A percentile compares a stretch with the other conserved stretches of the same genome.
These are phyloP conservation scores for Hypoxylon sp. DNA, from an alignment of 2,329 filamentous ascomycete species.

Conservation along the genomic window DNA sequence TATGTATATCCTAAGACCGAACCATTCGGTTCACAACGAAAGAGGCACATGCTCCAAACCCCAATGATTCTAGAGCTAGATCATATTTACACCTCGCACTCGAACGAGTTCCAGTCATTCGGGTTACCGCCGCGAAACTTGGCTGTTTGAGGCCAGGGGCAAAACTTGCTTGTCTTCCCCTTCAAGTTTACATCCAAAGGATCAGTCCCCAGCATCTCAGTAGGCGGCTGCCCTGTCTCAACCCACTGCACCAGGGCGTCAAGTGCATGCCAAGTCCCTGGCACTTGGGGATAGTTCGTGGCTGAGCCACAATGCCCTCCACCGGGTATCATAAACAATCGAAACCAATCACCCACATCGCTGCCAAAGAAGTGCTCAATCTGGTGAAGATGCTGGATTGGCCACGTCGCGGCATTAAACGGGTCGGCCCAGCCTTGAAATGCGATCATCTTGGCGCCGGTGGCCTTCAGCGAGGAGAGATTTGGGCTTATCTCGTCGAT, in stretches of 20 bases:
- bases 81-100: constrained; percentile 15
- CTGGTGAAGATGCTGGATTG: constrained; percentile 55
- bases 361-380: constrained; percentile 46
- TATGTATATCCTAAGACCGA: no score
- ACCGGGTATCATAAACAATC: constrained; percentile 57
- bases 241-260: constrained; percentile 54
- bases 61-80: background rate
- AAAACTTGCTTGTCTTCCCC: constrained; percentile 50
- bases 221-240: constrained; percentile 50
- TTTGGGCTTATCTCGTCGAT: constrained; percentile 56
- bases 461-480: constrained; percentile 46
- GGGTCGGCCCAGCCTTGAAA: constrained; percentile 57
- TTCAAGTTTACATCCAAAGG: constrained; percentile 49
- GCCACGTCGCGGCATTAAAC: constrained; percentile 54
- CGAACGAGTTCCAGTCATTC: constrained; percentile 39
- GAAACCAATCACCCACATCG: constrained; percentile 52
- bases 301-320: constrained; percentile 57
- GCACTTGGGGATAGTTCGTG: constrained; percentile 51
- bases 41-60: no score
- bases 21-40: no score
- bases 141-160: constrained; percentile 42
- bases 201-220: constrained; percentile 49
- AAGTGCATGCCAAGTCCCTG: constrained; percentile 53
- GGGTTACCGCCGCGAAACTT: constrained; percentile 32
- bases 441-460: constrained; percentile 56